These are phyloP conservation scores for Tulasnella sp. DNA, from an alignment of 768 basidiomycete genomes.

Conservation along the genomic window DNA sequence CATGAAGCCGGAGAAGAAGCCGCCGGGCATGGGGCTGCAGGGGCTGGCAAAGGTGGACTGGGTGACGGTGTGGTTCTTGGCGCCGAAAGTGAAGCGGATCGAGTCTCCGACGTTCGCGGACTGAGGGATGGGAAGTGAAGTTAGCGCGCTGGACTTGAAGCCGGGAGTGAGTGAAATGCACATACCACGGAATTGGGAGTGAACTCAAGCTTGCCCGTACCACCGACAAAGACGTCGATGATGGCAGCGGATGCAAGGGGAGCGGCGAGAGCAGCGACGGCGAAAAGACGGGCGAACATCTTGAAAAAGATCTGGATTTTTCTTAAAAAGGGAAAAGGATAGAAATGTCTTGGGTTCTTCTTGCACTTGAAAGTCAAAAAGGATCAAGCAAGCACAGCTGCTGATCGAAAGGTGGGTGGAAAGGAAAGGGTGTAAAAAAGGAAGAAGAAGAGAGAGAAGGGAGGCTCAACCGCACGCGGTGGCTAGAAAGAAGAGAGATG, in stretches of 20 bases:
- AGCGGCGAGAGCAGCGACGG: not conserved
- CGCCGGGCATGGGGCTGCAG: conserved; percentile 14
- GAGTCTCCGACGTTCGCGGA: not conserved
- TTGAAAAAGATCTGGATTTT: not conserved
- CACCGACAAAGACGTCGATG: conserved; percentile 14
- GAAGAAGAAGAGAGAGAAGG: not conserved
- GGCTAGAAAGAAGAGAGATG: not conserved
- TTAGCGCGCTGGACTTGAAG: not conserved
- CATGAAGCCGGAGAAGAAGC: conserved; percentile 20
- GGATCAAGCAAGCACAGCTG: conserved; percentile 8
- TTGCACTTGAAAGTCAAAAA: not conserved
- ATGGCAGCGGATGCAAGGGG: conserved; percentile 3
- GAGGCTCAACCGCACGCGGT: conserved; percentile 1
- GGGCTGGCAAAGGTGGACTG: conserved; percentile 15
- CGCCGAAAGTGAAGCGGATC: conserved; percentile 12
- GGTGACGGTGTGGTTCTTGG: conserved; percentile 16
- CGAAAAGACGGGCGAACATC: not conserved
- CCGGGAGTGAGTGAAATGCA: not conserved
- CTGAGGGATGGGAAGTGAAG: not conserved
- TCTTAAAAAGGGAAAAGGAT: not conserved
- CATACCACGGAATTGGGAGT: conserved; percentile 9
- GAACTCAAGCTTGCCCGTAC: conserved; percentile 5
- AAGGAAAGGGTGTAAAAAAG: not conserved
- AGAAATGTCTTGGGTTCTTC: not conserved
- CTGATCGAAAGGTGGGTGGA: not conserved